A percentile compares a stretch with the other conserved stretches of the same genome.
phyloP scores from a whole-genome alignment of 2,329 filamentous ascomycete genomes.

The Tolypocladium paradoxum region DNA sequence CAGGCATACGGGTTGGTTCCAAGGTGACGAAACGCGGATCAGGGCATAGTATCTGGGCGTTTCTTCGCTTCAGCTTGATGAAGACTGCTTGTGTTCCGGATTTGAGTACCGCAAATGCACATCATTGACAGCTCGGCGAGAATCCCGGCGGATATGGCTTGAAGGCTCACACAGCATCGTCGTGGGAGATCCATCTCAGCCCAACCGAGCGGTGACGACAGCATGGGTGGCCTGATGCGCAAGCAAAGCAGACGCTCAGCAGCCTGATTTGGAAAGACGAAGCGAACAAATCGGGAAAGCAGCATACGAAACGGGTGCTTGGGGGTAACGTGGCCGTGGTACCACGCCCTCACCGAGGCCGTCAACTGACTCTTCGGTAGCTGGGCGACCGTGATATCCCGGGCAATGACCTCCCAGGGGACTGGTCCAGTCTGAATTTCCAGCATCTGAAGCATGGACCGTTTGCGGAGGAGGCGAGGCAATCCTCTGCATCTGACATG shows the following conservation, averaged over 20 bases:
- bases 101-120: not conserved
- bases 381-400: not conserved
- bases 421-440: not conserved
- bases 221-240: conserved; percentile 1
- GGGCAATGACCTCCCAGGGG: not conserved
- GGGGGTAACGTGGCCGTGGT: not conserved
- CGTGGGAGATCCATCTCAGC: not conserved
- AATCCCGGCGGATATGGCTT: not conserved
- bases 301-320: not conserved
- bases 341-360: not conserved
- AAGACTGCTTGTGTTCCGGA: not conserved
- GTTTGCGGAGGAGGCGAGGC: not conserved
- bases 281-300: conserved; percentile 26
- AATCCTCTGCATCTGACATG: not conserved
- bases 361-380: not conserved
- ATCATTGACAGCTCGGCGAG: not conserved
- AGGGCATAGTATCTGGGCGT: not conserved
- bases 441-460: not conserved
- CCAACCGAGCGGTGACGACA: not conserved
- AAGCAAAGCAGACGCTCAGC: not conserved
- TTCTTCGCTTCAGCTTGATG: not conserved
- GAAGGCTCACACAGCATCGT: not conserved
- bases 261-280: conserved; percentile 20
- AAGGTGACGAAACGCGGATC: not conserved
- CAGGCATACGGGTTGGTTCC: not conserved